These are phyloP conservation scores for Cladophialophora carrionii DNA, from an alignment of 2,329 filamentous ascomycete species.

Conservation along the genomic window DNA sequence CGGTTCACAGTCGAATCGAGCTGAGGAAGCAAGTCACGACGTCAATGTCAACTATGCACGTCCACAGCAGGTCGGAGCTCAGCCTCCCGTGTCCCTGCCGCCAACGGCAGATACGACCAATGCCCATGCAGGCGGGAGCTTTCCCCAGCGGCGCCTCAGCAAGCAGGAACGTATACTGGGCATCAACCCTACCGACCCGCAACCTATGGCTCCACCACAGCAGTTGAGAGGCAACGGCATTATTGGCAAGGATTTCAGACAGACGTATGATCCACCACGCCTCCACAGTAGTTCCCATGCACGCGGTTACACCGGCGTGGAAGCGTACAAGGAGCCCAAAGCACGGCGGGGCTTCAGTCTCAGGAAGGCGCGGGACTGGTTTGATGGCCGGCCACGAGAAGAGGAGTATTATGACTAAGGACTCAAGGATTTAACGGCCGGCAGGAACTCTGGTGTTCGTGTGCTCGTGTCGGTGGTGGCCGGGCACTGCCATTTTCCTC, in stretches of 20 bases:
- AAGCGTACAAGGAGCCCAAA: conserved; percentile 41
- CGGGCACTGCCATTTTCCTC: neutral
- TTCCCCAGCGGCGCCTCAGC: conserved; percentile 30
- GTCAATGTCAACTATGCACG: conserved; percentile 13
- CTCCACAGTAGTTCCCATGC: neutral
- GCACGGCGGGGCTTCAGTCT: conserved; percentile 38
- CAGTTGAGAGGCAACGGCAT: conserved; percentile 34
- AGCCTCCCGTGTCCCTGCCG: conserved; percentile 1
- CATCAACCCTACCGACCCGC: conserved; percentile 23
- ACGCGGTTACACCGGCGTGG: conserved; percentile 41
- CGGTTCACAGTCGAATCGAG: conserved; percentile 2
- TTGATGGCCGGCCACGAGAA: conserved; percentile 30
- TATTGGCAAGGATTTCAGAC: conserved; percentile 27
- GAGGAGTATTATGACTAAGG: conserved; percentile 13
- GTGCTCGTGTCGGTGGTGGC: neutral
- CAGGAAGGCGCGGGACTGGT: conserved; percentile 31
- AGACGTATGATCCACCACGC: conserved; percentile 1
- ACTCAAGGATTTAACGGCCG: neutral
- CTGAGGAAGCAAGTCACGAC: conserved; percentile 1
- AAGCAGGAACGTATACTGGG: conserved; percentile 36
- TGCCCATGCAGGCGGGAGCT: conserved; percentile 7
- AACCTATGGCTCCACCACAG: conserved; percentile 23
- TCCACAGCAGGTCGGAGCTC: neutral
- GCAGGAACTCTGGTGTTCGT: neutral
- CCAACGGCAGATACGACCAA: conserved; percentile 7